These are phyloP conservation scores for Chlorociboria aeruginascens DNA, from an alignment of 495 filamentous ascomycete species.

Conservation along the genomic window DNA sequence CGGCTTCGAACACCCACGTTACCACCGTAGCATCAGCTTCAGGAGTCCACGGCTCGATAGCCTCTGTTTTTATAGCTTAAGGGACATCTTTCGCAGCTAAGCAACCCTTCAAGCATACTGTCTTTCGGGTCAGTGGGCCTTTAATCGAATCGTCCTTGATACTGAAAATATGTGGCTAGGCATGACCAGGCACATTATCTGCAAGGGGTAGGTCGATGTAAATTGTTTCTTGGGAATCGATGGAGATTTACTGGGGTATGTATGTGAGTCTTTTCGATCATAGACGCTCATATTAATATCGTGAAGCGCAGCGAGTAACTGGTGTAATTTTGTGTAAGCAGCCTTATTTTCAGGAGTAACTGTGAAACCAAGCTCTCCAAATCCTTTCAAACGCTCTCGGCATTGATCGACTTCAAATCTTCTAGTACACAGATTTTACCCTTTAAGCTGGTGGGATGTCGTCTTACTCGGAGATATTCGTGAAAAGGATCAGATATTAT, in stretches of 20 bases:
- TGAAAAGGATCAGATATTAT: too few species aligned
- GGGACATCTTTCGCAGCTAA: conserved; percentile 5
- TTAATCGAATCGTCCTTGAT: neutral
- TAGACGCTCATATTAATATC: too few species aligned
- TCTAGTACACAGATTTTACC: too few species aligned
- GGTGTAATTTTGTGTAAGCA: too few species aligned
- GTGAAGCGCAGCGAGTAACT: too few species aligned
- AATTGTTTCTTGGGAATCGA: neutral
- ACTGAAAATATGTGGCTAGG: neutral
- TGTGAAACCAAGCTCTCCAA: too few species aligned
- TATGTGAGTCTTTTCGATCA: neutral
- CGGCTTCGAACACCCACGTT: neutral
- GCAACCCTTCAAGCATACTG: conserved; percentile 10
- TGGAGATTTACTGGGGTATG: neutral
- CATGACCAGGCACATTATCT: neutral
- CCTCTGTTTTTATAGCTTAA: conserved; percentile 4
- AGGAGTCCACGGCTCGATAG: neutral
- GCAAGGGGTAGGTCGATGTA: neutral
- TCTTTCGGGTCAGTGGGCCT: conserved; percentile 8
- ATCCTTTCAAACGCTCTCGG: too few species aligned
- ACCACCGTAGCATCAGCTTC: neutral
- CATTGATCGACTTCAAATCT: too few species aligned
- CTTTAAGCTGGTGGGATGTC: too few species aligned
- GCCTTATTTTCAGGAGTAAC: too few species aligned
- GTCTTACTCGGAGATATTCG: too few species aligned